Conservation (phyloP, 2,329 filamentous ascomycete species). For the Nigrograna mackinnonii region DNA sequence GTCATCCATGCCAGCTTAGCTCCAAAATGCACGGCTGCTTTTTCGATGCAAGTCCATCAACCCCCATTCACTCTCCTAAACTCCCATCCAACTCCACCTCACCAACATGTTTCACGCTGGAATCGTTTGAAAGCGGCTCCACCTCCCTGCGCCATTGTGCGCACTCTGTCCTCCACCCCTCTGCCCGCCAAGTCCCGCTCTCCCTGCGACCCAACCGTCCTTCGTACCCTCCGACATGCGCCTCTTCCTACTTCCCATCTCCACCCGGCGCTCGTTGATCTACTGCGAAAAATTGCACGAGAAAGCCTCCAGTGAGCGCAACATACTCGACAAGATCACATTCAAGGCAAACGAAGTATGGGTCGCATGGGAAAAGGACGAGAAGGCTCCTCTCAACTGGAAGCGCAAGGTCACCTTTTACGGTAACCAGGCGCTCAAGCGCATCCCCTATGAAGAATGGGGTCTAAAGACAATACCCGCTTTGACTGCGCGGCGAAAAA, state of each 20-base stretch:
- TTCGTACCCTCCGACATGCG: conserved; percentile 66
- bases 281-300: conserved; percentile 80
- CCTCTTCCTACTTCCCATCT: conserved; percentile 90
- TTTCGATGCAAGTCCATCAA: no score
- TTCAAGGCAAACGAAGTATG: conserved; percentile 75
- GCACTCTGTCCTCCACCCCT: neutral
- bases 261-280: conserved; percentile 85
- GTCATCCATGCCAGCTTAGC: no score
- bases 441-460: conserved; percentile 98
- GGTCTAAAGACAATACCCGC: conserved; percentile 92
- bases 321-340: conserved; percentile 71
- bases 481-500: conserved; percentile 67
- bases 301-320: conserved; percentile 51
- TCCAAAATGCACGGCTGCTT: no score
- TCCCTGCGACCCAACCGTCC: neutral
- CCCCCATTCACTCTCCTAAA: neutral
- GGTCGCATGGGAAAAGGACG: conserved; percentile 84
- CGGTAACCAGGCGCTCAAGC: conserved; percentile 81
- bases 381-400: conserved; percentile 68
- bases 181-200: neutral
- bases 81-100: neutral
- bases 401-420: conserved; percentile 84
- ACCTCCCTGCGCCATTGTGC: conserved; percentile 4
- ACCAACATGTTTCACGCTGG: conserved; percentile 1
- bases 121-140: neutral